Percentiles rank a stretch among this genome's conserved stretches.
These are phyloP conservation scores for Pseudogymnoascus sp. DNA, from an alignment of 2,329 filamentous ascomycete genomes.

Conservation along the genomic window DNA sequence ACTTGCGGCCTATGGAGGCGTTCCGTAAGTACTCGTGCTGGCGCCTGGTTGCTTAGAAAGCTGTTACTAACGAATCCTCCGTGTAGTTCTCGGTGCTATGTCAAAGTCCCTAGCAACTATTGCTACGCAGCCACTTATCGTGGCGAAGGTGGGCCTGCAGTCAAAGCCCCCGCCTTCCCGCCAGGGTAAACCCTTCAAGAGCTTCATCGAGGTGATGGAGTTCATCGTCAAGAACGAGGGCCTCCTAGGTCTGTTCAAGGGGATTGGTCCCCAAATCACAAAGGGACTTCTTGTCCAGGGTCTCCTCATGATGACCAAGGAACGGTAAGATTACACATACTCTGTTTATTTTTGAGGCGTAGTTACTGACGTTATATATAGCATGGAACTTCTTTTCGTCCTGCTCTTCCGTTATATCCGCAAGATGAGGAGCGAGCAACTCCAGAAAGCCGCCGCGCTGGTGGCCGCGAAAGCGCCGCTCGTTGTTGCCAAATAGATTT, in stretches of 20 bases:
- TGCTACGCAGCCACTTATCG: constrained; percentile 88
- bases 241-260: constrained; percentile 80
- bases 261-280: constrained; percentile 85
- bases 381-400: constrained; percentile 83
- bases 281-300: constrained; percentile 94
- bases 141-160: constrained; percentile 94
- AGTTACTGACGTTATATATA: constrained; percentile 11
- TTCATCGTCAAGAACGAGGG: constrained; percentile 92
- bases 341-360: constrained; percentile 11
- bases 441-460: constrained; percentile 58
- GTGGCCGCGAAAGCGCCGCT: constrained; percentile 51
- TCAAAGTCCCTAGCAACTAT: constrained; percentile 92
- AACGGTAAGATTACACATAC: constrained; percentile 53
- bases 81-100: constrained; percentile 75
- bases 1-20: constrained; percentile 75
- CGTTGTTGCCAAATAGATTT: constrained; percentile 24
- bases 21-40: constrained; percentile 61
- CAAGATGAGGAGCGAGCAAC: constrained; percentile 60
- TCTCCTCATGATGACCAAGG: constrained; percentile 98
- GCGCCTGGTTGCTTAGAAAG: background rate
- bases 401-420: constrained; percentile 77
- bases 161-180: constrained; percentile 80
- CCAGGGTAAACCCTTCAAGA: constrained; percentile 86
- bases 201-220: constrained; percentile 87
- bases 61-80: constrained; percentile 11